Evolutionary conservation across 805 yeast genomes (phyloP), one percentile per base, ranked within the genome.

Genomic region (Wilhelminamyces savonicus): DNA sequence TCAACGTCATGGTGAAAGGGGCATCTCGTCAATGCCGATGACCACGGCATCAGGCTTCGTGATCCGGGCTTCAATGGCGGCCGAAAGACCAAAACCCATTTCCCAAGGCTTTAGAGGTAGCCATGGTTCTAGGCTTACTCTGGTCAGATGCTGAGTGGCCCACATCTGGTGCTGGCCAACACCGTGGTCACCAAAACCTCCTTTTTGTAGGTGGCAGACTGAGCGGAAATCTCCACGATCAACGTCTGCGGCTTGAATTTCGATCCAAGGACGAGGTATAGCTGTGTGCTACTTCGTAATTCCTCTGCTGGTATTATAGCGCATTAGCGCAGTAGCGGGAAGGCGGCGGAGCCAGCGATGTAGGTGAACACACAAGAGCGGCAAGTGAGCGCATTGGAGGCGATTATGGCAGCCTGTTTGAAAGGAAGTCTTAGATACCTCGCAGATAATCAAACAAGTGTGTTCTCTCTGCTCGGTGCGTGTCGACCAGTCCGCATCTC

Each of bases 151-250:
- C 67, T 92, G 98, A 17, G 97, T 97, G 22, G 97, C 94, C 98
- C 98, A 90, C 98, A 90, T 90, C 69, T 90, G 98, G 72, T 90
- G 98, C 71, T 92, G 98, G 37, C 98, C 98, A 30, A 92, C 97
- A 71, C 98, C 98, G 21, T 92, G 31, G 97, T 82, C 46, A 90
- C 81, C 47, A 88, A 76, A 35, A 85, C 87, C 46, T 83, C 88
- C 51, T 76, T 83, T 40, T 68, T 69, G 32, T 72, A 70, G 31
- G 66, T 73, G 28, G 64, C 58, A 18, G 87, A 78, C 45, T 87
- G 79, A 39, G 76, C 71, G 3, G 92, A 76, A 33, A 92, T 71
- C 59, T 84, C 90, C 26, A 70, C 58, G 41, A 92, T 76, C 29
- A 90, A 78, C 24, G 97, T 85, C 69, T 92, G 98, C 27, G 98